Percentiles rank a stretch among this genome's conserved stretches.
Conservation (phyloP, 148 eudicot genomes). For the Rhododendron ovatum region DNA sequence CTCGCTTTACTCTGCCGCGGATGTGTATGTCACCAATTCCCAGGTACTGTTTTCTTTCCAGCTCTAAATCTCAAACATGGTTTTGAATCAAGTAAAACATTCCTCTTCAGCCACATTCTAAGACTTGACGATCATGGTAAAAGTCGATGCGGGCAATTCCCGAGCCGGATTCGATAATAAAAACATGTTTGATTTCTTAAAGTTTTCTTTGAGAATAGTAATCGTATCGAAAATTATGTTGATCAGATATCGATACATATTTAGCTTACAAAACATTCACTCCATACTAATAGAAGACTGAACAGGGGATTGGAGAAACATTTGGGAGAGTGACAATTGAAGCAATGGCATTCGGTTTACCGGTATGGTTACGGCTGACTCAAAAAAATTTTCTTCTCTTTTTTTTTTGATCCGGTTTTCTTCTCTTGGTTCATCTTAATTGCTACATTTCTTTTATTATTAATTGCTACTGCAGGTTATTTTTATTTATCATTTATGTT, state of each 20-base stretch:
- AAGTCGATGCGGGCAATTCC: neutral
- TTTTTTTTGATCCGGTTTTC: neutral
- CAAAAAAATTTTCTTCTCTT: neutral
- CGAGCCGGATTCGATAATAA: neutral
- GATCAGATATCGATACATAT: neutral
- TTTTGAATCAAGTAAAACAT: neutral
- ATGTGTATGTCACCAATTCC: slow-evolving; percentile 84
- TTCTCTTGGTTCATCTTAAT: neutral
- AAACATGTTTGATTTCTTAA: neutral
- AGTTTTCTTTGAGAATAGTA: neutral
- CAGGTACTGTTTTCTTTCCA: slow-evolving; percentile 39
- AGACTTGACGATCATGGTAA: too few relatives aligned
- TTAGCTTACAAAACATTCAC: neutral
- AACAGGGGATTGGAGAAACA: slow-evolving; percentile 93
- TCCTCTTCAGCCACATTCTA: neutral
- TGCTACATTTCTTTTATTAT: neutral
- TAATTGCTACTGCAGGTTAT: neutral
- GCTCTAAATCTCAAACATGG: neutral
- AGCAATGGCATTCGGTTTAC: slow-evolving; percentile 97
- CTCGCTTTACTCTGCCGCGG: slow-evolving; percentile 93
- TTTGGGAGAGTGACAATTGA: slow-evolving; percentile 96
- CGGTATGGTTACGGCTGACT: slow-evolving; percentile 43
- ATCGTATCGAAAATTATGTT: neutral
- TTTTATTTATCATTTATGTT: neutral
- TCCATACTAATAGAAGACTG: slow-evolving; percentile 3